Evolutionary conservation across 768 basidiomycete genomes (phyloP).

Genomic region (Russula sp.): DNA sequence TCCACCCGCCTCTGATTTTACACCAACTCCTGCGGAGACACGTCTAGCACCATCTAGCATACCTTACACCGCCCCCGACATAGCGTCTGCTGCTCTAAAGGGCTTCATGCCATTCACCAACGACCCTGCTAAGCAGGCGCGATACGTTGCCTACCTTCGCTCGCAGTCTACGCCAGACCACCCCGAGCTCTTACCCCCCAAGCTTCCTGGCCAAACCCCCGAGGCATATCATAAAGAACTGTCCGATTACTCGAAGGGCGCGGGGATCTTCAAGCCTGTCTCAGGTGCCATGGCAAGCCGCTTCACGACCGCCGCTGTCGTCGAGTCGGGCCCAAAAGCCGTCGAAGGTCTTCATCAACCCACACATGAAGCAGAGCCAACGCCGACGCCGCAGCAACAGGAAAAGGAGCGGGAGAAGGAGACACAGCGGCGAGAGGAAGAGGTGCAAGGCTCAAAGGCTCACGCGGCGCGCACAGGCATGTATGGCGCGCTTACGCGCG

Average conservation of each 20-base stretch:
- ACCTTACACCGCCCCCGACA: slow-evolving; percentile 53
- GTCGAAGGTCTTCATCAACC: slow-evolving; percentile 50
- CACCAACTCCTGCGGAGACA: slow-evolving; percentile 27
- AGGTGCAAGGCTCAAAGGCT: slow-evolving; percentile 68
- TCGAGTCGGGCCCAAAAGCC: slow-evolving; percentile 59
- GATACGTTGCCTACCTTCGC: slow-evolving; percentile 77
- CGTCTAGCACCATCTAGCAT: slow-evolving; percentile 32
- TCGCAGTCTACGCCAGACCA: slow-evolving; percentile 53
- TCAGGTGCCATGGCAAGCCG: slow-evolving; percentile 89
- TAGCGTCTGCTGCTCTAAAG: slow-evolving; percentile 78
- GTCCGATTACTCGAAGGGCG: slow-evolving; percentile 80
- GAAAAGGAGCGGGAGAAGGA: slow-evolving; percentile 40
- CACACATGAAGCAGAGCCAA: slow-evolving; percentile 42
- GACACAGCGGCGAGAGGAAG: slow-evolving; percentile 38
- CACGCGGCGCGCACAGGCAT: slow-evolving; percentile 82
- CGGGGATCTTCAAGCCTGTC: slow-evolving; percentile 86
- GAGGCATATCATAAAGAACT: slow-evolving; percentile 80
- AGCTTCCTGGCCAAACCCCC: slow-evolving; percentile 51
- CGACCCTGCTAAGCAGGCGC: slow-evolving; percentile 72
- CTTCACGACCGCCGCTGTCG: slow-evolving; percentile 76
- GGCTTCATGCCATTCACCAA: slow-evolving; percentile 88
- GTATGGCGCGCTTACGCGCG: slow-evolving; percentile 85
- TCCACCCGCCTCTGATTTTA: slow-evolving; percentile 27
- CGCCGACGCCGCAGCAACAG: slow-evolving; percentile 22
- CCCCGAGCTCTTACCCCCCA: slow-evolving; percentile 42